phyloP scores from a whole-genome alignment of 2,329 filamentous ascomycete genomes.

The Epichloe sp. region DNA sequence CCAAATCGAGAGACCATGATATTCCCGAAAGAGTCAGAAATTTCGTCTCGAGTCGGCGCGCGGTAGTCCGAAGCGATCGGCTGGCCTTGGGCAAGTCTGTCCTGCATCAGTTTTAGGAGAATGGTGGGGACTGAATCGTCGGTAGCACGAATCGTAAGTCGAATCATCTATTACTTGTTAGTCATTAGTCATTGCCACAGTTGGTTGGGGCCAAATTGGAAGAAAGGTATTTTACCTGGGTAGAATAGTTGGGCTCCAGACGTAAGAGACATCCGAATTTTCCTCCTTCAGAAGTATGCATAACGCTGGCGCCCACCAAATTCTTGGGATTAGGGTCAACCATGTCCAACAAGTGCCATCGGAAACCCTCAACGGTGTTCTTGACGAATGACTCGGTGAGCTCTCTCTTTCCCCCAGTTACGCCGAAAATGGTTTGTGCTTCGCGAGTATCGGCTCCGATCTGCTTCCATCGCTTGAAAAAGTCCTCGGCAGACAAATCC shows the following conservation, averaged over 20 bases:
- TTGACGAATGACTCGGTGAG: slow-evolving; percentile 60
- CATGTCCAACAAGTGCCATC: slow-evolving; percentile 72
- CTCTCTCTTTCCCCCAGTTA: slow-evolving; percentile 41
- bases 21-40: slow-evolving; percentile 42
- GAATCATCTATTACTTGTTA: slow-evolving; percentile 60
- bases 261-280: slow-evolving; percentile 92
- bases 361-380: slow-evolving; percentile 67
- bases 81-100: slow-evolving; percentile 50
- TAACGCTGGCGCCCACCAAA: slow-evolving; percentile 78
- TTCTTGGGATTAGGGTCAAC: slow-evolving; percentile 93
- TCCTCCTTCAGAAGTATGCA: slow-evolving; percentile 68
- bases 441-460: slow-evolving; percentile 83
- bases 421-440: slow-evolving; percentile 72
- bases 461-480: slow-evolving; percentile 99
- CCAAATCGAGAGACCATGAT: slow-evolving; percentile 34
- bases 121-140: slow-evolving; percentile 77
- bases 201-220: neutral
- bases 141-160: slow-evolving; percentile 84
- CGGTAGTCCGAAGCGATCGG: slow-evolving; percentile 27
- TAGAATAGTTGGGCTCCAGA: slow-evolving; percentile 86
- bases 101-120: slow-evolving; percentile 77
- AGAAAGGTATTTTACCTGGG: slow-evolving; percentile 53
- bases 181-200: neutral
- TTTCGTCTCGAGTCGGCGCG: slow-evolving; percentile 33
- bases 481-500: slow-evolving; percentile 76